Evolutionary conservation across 192 early-diverging fungal species (phyloP), one percentile per base, ranked within the genome.

Genomic region (Fimicolochytrium jonesii): DNA sequence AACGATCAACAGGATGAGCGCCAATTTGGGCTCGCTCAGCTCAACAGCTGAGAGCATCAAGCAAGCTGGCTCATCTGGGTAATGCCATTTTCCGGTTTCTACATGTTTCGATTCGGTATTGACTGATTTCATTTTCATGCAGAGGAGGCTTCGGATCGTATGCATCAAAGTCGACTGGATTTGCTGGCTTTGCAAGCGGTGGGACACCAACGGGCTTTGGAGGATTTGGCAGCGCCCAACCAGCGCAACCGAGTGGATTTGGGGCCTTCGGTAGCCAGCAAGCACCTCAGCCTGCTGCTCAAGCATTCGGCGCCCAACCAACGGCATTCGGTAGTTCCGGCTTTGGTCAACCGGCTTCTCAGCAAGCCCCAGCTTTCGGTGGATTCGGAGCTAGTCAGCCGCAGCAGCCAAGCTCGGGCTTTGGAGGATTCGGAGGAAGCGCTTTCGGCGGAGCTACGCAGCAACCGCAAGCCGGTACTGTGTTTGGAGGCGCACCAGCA

Each of bases 61-160:
- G 53, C 53, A 55, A 18, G 53, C 53, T 5, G 26, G 53, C 53
- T 34, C 33, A 20, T 55, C 53, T 36, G 53, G 53, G 53, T 55
- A 55, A 33, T n/a, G 33, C 4, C 33, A 2, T 22, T 6, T 18
- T 33, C 32, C 36, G 6, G 29, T 6, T 30, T 33, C 53, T 55
- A 22, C 35, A 34, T 34, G 7, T 52, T 4, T 31, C 31, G 22
- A 9, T 9, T 13, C 26, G 9, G 6, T 6, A 52, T 31, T 30
- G 30, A 39, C 37, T 39, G 9, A 39, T 17, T 39, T 39, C 37
- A 39, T 39, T 11, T 39, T 39, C 20, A 9, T 31, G 5, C 7
- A 22, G 6, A 4, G 30, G 30, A 7, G 30, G 30, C 20, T 31
- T 52, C 31, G 50, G 46, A 23, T 7, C 15, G 9, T 31, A 52